Evolutionary conservation across 306 rosid species (phyloP), one percentile per base, ranked within the genome.

Genomic region (Arachis hypogaea): DNA sequence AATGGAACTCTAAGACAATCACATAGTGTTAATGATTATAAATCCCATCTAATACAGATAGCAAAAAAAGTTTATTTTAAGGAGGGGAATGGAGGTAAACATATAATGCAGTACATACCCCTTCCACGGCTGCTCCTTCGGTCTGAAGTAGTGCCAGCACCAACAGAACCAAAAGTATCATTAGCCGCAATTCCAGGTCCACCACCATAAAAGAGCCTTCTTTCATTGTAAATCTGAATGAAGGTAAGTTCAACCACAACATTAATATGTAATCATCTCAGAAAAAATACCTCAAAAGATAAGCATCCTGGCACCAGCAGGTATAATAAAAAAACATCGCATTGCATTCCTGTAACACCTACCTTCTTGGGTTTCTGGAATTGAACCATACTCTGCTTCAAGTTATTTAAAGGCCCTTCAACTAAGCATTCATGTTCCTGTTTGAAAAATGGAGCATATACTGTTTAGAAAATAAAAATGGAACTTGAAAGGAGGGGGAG

Each of bases 331-430:
- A 69, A 66, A 47, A 16, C 50, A 75, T 62, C 47, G 56, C 8
- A 33, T 41, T 28, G 33, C 30, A 52, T 78, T 44, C 46, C 73
- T 64, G 55, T 63, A 45, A 30, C 30, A 46, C 72, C 65, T 68
- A 95, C 99, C 99, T 95, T 95, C 79, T 95, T 95, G 47, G 99
- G 99, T 82, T 95, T 95, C 82, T 91, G 99, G 82, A 95, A 95
- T 70, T 95, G 99, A 78, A 95, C 97, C 99, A 95, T 90, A 80
- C 99, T 95, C 85, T 92, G 99, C 82, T 95, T 95, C 86, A 95
- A 81, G 81, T 95, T 95, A 83, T 90, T 95, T 64, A 95, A 75
- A 7, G 99, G 99, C 52, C 99, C 99, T 81, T 95, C 99, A 66
- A 95, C 99, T 92, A 95, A 89, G 85, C 99, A 95, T 81, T 95